Evolutionary conservation across 176 grass and related monocot genomes (phyloP).

Genomic region (Musa schizocarpa): DNA sequence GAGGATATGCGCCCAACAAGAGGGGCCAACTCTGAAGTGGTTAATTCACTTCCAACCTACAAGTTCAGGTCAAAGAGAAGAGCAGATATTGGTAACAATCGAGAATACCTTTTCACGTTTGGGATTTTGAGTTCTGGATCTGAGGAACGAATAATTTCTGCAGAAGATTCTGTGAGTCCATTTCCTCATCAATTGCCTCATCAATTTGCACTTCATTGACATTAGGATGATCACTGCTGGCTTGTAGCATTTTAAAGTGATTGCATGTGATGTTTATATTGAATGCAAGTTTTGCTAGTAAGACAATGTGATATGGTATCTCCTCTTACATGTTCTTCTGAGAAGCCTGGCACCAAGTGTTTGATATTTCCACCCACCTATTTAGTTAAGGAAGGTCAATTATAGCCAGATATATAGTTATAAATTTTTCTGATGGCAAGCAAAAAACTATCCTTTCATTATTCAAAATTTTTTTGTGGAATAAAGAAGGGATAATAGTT

Average conservation of each 20-base stretch:
- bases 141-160: conserved; percentile 63
- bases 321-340: too few species aligned
- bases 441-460: too few species aligned
- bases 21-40: conserved; percentile 76
- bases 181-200: not conserved
- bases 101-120: conserved; percentile 43
- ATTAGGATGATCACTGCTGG: not conserved
- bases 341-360: too few species aligned
- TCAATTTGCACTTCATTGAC: not conserved
- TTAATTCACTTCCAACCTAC: conserved; percentile 76
- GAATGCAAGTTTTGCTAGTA: too few species aligned
- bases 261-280: not conserved
- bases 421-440: too few species aligned
- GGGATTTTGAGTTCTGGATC: conserved; percentile 67
- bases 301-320: too few species aligned
- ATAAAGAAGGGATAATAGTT: too few species aligned
- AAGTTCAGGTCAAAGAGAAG: conserved; percentile 88
- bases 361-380: too few species aligned
- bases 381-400: too few species aligned
- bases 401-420: too few species aligned
- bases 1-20: conserved; percentile 66
- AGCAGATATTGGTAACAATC: conserved; percentile 28
- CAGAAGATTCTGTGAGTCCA: conserved; percentile 72
- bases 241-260: not conserved
- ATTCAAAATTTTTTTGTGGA: too few species aligned